Conservation (phyloP, 441 rosid species). For the Bocquillonia castaneifolia region DNA sequence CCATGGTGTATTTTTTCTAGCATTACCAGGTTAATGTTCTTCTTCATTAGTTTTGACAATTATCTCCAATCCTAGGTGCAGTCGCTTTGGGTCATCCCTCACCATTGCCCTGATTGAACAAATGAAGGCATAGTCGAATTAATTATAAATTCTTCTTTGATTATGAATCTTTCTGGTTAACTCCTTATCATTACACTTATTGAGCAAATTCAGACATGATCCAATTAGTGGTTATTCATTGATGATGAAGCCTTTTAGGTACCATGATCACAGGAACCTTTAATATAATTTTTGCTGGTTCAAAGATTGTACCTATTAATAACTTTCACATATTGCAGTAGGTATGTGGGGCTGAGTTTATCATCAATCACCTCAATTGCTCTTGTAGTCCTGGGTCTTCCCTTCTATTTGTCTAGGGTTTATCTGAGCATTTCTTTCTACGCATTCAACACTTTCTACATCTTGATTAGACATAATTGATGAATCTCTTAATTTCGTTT, state of each 20-base stretch:
- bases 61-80: neutral
- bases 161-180: neutral
- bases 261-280: neutral
- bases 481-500: constrained; percentile 10
- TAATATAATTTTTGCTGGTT: neutral
- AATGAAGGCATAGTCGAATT: neutral
- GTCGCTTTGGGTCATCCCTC: neutral
- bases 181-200: neutral
- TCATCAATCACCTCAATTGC: neutral
- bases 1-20: neutral
- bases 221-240: neutral
- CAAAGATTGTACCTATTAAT: neutral
- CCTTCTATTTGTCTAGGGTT: neutral
- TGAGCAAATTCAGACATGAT: neutral
- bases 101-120: neutral
- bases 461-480: too few relatives aligned
- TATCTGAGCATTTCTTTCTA: neutral
- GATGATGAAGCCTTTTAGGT: too few relatives aligned
- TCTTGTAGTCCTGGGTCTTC: neutral
- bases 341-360: neutral
- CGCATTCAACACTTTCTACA: neutral
- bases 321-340: neutral
- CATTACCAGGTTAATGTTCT: neutral
- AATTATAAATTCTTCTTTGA: neutral
- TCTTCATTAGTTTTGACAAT: neutral